Evolutionary conservation across 2,329 filamentous ascomycete species (phyloP).

Genomic region (Zelopaecilomyces penicillatus): DNA sequence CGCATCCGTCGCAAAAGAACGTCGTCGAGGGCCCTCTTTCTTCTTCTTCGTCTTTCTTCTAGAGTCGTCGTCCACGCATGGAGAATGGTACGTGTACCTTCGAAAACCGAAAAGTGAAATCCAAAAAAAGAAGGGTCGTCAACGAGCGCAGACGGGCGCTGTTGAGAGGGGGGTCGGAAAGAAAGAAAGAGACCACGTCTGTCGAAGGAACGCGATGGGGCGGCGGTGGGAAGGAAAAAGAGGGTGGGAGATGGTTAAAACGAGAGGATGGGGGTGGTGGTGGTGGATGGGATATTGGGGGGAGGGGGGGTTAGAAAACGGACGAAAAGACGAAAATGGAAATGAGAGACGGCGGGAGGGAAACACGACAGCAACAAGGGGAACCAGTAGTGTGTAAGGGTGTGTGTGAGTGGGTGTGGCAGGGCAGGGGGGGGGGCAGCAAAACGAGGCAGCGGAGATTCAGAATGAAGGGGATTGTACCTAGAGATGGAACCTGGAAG

Average conservation of each 20-base stretch:
- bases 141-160: slow-evolving; percentile 16
- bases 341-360: slow-evolving; percentile 1
- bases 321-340: slow-evolving; percentile 10
- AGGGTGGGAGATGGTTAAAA: neutral
- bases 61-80: slow-evolving; percentile 19
- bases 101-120: slow-evolving; percentile 10
- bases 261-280: slow-evolving; percentile 21
- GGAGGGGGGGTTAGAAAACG: slow-evolving; percentile 9
- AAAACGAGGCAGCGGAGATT: neutral
- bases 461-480: neutral
- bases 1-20: slow-evolving; percentile 23
- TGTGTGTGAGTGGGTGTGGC: neutral
- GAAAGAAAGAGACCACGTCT: slow-evolving; percentile 21
- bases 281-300: slow-evolving; percentile 18
- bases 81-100: no score
- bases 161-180: slow-evolving; percentile 21
- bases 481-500: neutral
- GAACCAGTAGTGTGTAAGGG: neutral
- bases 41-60: slow-evolving; percentile 11
- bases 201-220: slow-evolving; percentile 6
- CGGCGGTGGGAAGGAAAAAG: neutral
- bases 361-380: neutral
- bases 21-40: no score
- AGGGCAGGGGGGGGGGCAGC: neutral
- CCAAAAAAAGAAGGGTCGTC: slow-evolving; percentile 11